Conservation (phyloP, 1,139 yeast genomes). For the Magnusiomyces tetraspermus region DNA sequence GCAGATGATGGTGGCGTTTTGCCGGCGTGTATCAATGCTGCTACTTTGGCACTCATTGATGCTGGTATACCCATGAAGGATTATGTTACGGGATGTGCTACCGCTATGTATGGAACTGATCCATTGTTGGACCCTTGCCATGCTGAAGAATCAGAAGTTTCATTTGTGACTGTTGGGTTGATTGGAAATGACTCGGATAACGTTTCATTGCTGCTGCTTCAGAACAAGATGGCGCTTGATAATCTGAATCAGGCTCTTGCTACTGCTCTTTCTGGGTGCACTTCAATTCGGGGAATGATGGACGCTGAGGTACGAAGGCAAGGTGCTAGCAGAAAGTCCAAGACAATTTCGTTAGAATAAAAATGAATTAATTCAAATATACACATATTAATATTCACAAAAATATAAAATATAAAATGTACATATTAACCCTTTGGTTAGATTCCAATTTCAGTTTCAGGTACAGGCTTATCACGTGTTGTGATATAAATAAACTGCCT, state of each 20-base stretch:
- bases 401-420: too few species aligned
- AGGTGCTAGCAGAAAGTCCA: constrained; percentile 40
- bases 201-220: constrained; percentile 61
- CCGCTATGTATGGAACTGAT: constrained; percentile 64
- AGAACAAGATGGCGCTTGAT: constrained; percentile 80
- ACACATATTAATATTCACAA: background rate
- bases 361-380: too few species aligned
- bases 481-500: background rate
- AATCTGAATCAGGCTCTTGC: constrained; percentile 65
- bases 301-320: constrained; percentile 71
- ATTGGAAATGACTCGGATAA: constrained; percentile 68
- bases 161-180: constrained; percentile 72
- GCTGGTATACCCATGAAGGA: constrained; percentile 96
- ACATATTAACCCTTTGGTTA: too few species aligned
- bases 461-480: background rate
- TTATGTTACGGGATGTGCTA: constrained; percentile 69
- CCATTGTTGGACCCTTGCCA: constrained; percentile 76
- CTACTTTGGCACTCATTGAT: constrained; percentile 81
- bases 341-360: constrained; percentile 1
- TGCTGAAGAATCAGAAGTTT: constrained; percentile 74
- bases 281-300: constrained; percentile 73
- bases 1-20: constrained; percentile 88
- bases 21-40: constrained; percentile 75
- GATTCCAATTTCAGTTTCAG: background rate
- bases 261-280: constrained; percentile 87